A percentile compares a stretch with the other conserved stretches of the same genome.
phyloP scores from a whole-genome alignment of 2,329 filamentous ascomycete genomes.

The Neonectria faginata region DNA sequence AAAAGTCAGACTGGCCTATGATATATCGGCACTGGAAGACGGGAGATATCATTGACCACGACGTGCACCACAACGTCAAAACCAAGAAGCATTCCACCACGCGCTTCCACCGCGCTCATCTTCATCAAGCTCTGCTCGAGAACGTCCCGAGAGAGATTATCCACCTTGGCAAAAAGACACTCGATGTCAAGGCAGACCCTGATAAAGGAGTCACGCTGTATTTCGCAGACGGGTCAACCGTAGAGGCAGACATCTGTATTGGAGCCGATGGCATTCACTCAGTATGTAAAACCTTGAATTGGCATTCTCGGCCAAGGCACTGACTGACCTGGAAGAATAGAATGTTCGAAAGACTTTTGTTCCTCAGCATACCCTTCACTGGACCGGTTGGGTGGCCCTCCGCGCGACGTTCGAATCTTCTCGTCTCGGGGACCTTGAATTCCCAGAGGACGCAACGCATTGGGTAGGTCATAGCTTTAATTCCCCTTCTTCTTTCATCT shows the following conservation, averaged over 20 bases:
- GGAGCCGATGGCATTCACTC: constrained; percentile 67
- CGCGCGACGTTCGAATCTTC: constrained; percentile 58
- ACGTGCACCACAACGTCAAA: constrained; percentile 52
- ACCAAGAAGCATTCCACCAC: constrained; percentile 59
- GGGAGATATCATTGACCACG: constrained; percentile 34
- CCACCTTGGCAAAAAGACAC: constrained; percentile 57
- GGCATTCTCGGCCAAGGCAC: not conserved
- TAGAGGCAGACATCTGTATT: constrained; percentile 60
- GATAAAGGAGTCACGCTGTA: constrained; percentile 48
- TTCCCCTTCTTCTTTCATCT: not conserved
- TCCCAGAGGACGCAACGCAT: constrained; percentile 58
- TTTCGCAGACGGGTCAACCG: constrained; percentile 61
- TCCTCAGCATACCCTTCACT: constrained; percentile 52
- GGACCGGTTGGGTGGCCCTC: constrained; percentile 59
- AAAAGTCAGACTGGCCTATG: constrained; percentile 57
- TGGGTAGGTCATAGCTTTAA: constrained; percentile 25
- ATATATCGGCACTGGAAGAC: constrained; percentile 55
- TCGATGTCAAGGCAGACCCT: constrained; percentile 48
- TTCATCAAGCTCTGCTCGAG: constrained; percentile 60
- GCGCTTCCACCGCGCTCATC: constrained; percentile 60
- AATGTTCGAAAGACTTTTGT: constrained; percentile 57
- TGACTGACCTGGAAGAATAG: constrained; percentile 14
- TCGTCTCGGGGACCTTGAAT: constrained; percentile 54
- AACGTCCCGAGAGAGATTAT: constrained; percentile 57
- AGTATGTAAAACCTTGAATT: constrained; percentile 23